A percentile compares a stretch with the other conserved stretches of the same genome.
Conservation (phyloP, 257 asterid species). For the Penstemon barbatus region DNA sequence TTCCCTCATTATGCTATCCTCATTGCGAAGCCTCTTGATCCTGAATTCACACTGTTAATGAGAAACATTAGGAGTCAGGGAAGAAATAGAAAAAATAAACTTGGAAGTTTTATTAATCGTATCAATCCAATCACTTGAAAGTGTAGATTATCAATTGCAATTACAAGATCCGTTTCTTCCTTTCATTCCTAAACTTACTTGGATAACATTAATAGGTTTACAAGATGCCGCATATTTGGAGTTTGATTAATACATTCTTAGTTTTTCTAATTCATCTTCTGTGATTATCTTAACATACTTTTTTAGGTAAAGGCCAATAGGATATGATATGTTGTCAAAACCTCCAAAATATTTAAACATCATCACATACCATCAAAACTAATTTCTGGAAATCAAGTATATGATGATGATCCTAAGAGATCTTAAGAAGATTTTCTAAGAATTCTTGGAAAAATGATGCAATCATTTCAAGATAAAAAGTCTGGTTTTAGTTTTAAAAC, state of each 20-base stretch:
- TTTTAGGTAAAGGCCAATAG: neutral
- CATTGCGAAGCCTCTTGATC: constrained; percentile 72
- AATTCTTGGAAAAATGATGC: no score
- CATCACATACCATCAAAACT: no score
- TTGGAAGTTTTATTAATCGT: constrained; percentile 7
- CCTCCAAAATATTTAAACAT: neutral
- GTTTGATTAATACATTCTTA: no score
- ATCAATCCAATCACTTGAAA: neutral
- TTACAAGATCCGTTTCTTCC: constrained; percentile 8
- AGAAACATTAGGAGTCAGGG: constrained; percentile 23
- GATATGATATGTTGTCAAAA: neutral
- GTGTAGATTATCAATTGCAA: constrained; percentile 3
- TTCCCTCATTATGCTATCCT: constrained; percentile 66
- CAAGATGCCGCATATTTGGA: no score
- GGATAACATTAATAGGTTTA: neutral
- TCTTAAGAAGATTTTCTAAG: no score
- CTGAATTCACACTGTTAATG: constrained; percentile 78
- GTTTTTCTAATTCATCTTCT: no score
- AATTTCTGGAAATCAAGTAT: no score
- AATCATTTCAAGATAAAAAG: neutral
- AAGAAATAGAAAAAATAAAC: constrained; percentile 14
- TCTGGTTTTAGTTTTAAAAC: neutral
- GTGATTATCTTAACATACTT: no score
- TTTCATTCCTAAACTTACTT: neutral
- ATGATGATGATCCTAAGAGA: neutral